Evolutionary conservation across 2,329 filamentous ascomycete species (phyloP).

Genomic region (Trichophyton verrucosum): DNA sequence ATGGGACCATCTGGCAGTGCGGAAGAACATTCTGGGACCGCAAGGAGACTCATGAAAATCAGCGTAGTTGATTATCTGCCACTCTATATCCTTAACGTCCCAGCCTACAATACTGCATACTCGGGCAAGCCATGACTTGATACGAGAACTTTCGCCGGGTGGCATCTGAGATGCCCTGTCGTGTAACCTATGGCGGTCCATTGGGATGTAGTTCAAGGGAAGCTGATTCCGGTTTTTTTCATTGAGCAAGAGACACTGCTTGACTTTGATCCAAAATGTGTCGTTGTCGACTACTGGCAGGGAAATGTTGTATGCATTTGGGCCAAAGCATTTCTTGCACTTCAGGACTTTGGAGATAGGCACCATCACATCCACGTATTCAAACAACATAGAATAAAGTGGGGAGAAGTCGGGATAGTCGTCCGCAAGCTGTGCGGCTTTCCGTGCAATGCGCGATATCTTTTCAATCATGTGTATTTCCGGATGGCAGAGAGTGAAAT

Average conservation of each 20-base stretch:
- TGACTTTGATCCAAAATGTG: not conserved
- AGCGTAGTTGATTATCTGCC: constrained; percentile 9
- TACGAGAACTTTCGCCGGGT: not conserved
- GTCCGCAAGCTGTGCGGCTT: not conserved
- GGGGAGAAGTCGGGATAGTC: not conserved
- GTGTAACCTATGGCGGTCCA: not conserved
- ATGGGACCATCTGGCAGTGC: constrained; percentile 3
- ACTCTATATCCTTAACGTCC: constrained; percentile 2
- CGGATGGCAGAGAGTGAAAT: not conserved
- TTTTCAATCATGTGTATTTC: not conserved
- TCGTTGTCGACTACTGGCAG: not conserved
- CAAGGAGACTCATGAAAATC: constrained; percentile 4
- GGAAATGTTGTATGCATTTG: not conserved
- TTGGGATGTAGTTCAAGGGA: not conserved
- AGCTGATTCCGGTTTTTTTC: not conserved
- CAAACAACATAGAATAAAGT: not conserved
- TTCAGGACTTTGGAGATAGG: constrained; percentile 4
- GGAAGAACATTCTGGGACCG: constrained; percentile 6
- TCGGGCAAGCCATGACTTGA: not conserved
- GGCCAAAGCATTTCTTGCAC: constrained; percentile 6
- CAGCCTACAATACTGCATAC: not conserved
- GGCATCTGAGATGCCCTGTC: not conserved
- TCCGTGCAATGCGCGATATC: not conserved
- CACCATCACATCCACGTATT: constrained; percentile 9
- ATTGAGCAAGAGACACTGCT: not conserved